Percentiles rank a stretch among this genome's conserved stretches.
Evolutionary conservation across 169 alveolate genomes (phyloP).

Genomic region (Plasmodium coatneyi): DNA sequence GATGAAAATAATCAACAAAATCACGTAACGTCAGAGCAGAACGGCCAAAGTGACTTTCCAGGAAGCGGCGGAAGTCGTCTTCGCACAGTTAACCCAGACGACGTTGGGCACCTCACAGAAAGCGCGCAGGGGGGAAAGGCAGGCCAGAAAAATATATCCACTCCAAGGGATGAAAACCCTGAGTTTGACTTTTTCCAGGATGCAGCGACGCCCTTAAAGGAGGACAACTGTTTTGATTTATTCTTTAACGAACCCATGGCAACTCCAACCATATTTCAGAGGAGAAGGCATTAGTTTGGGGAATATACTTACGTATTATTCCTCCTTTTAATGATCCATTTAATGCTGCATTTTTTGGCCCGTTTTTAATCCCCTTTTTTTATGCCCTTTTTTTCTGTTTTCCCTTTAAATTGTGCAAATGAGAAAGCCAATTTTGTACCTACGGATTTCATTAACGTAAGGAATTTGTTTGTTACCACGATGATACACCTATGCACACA

Average conservation of each 20-base stretch:
- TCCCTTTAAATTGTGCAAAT: background rate
- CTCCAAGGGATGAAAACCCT: background rate
- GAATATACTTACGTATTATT: background rate
- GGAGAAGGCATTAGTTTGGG: background rate
- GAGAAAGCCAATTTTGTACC: background rate
- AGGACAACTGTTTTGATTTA: conserved; percentile 55
- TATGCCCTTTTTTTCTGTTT: background rate
- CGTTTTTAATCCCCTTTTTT: background rate
- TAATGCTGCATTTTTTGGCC: background rate
- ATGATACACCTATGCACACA: background rate
- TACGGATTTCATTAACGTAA: background rate
- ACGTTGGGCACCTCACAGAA: background rate
- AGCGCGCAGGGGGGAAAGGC: background rate
- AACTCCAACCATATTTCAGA: conserved; percentile 69
- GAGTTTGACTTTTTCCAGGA: conserved; percentile 5
- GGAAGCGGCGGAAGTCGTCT: background rate
- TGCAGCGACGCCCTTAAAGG: conserved; percentile 34
- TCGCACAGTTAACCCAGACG: background rate
- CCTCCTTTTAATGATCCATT: background rate
- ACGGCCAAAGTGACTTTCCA: background rate
- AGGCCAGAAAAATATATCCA: background rate
- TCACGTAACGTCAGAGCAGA: conserved; percentile 1
- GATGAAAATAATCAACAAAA: background rate
- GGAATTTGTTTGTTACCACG: background rate
- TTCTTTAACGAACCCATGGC: conserved; percentile 56